Percentiles rank a stretch among this genome's conserved stretches.
phyloP scores from a whole-genome alignment of 23 red algal species.

The Pyropia yezoensis region DNA sequence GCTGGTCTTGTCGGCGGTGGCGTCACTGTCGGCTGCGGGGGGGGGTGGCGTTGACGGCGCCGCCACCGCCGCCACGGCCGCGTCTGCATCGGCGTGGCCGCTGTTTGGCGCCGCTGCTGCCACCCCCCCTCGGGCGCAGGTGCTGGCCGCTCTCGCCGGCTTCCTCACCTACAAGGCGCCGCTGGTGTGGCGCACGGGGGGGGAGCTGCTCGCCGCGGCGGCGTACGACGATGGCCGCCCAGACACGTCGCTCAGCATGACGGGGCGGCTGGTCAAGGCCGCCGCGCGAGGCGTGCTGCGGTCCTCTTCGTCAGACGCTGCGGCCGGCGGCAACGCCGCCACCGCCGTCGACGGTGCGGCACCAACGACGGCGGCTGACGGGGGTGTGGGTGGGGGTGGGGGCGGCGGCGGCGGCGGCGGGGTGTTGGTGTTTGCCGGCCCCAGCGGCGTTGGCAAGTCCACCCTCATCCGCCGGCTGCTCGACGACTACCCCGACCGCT shows the following conservation, averaged over 20 bases:
- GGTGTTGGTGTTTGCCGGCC: slow-evolving; percentile 67
- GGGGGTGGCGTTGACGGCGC: too few relatives aligned
- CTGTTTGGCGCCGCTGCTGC: slow-evolving; percentile 9
- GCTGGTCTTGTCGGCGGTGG: slow-evolving; percentile 6
- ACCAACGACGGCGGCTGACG: not conserved
- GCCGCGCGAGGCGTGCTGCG: too few relatives aligned
- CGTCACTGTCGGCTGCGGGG: too few relatives aligned
- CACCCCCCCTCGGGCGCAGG: slow-evolving; percentile 7
- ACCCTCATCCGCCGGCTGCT: slow-evolving; percentile 70
- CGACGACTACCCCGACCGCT: slow-evolving; percentile 50
- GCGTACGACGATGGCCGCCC: not conserved
- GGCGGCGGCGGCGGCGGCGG: not conserved
- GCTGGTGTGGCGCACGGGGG: slow-evolving; percentile 24
- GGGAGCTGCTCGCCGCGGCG: slow-evolving; percentile 23
- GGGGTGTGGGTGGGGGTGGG: not conserved
- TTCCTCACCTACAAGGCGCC: slow-evolving; percentile 82
- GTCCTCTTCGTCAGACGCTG: too few relatives aligned
- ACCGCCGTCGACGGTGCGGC: not conserved
- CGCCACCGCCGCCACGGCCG: too few relatives aligned
- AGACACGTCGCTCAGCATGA: not conserved
- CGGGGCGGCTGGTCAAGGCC: not conserved
- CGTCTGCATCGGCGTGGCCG: not conserved
- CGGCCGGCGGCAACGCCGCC: not conserved
- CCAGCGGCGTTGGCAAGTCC: slow-evolving; percentile 85
- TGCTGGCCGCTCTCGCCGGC: slow-evolving; percentile 41